Evolutionary conservation across 305 asterid species (phyloP).

Genomic region (Solanum hybrid): DNA sequence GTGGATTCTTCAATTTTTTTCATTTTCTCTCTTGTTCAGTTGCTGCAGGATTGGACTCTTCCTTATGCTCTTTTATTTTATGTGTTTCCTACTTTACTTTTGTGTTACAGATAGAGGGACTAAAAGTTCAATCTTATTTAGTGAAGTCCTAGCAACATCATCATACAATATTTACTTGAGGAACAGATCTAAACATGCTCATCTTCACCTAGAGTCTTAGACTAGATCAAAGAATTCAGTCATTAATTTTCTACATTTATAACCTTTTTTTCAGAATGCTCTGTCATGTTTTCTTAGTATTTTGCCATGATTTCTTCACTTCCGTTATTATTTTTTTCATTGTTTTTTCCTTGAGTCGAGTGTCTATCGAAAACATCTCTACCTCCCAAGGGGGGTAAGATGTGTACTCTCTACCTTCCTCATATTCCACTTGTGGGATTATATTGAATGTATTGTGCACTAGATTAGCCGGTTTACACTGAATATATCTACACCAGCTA

Average conservation of each 20-base stretch:
- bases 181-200: background rate
- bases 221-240: background rate
- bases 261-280: background rate
- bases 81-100: background rate
- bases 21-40: background rate
- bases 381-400: background rate
- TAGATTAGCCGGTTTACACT: background rate
- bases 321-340: background rate
- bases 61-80: background rate
- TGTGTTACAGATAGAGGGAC: constrained; percentile 4
- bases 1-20: background rate
- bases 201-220: background rate
- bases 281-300: background rate
- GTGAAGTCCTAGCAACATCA: background rate
- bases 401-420: background rate
- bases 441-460: background rate
- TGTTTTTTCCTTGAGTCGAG: background rate
- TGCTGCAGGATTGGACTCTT: background rate
- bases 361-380: background rate
- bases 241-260: background rate
- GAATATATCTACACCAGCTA: background rate
- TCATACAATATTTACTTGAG: background rate
- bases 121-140: background rate
- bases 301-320: background rate
- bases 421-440: background rate